Conservation (phyloP, 1,139 yeast genomes). For the Geotrichum klebahnii region DNA sequence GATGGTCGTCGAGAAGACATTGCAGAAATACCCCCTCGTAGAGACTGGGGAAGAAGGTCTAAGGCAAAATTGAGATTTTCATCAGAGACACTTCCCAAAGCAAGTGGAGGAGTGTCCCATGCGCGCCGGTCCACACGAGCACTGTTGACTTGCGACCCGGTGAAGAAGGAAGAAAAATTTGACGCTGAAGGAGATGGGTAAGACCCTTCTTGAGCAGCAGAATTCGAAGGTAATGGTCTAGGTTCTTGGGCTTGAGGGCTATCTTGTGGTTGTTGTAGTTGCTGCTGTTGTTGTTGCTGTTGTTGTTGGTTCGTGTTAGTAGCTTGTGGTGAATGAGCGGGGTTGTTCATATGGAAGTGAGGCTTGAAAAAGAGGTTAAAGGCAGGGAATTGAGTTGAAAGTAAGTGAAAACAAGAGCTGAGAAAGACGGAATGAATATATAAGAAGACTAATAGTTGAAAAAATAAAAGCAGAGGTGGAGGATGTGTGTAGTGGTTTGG, state of each 20-base stretch:
- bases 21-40: slow-evolving; percentile 25
- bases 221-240: too few relatives aligned
- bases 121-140: neutral
- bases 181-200: neutral
- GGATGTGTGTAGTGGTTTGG: neutral
- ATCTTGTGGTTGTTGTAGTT: neutral
- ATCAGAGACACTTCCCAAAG: neutral
- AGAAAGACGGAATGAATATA: neutral
- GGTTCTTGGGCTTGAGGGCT: neutral
- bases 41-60: slow-evolving; percentile 23
- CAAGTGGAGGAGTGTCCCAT: slow-evolving; percentile 2
- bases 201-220: neutral
- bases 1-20: slow-evolving; percentile 37
- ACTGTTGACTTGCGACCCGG: neutral
- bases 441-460: neutral
- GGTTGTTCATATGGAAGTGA: slow-evolving; percentile 5
- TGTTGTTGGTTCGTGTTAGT: neutral
- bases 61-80: neutral
- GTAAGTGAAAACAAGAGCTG: neutral
- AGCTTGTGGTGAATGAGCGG: slow-evolving; percentile 8
- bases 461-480: neutral
- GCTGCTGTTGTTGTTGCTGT: neutral
- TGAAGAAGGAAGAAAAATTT: neutral
- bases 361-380: neutral
- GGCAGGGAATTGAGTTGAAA: neutral